A percentile compares a stretch with the other conserved stretches of the same genome.
Conservation (phyloP, 768 basidiomycete genomes). For the Albatrellus ellisii region DNA sequence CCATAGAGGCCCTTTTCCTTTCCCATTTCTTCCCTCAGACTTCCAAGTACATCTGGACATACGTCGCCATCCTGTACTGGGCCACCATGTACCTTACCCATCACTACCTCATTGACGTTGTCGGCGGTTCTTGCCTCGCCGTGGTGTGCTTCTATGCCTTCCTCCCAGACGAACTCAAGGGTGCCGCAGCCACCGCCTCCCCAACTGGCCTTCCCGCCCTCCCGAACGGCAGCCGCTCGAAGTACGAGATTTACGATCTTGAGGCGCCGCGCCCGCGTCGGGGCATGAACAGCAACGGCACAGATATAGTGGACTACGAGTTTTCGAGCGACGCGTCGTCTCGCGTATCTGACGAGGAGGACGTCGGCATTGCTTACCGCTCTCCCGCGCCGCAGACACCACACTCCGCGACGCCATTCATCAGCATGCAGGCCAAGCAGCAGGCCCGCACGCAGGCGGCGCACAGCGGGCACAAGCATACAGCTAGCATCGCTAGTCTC, state of each 20-base stretch:
- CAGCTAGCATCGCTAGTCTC: slow-evolving; percentile 74
- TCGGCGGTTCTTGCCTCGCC: slow-evolving; percentile 85
- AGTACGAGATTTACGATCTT: slow-evolving; percentile 70
- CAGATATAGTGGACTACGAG: slow-evolving; percentile 41
- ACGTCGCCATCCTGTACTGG: slow-evolving; percentile 87
- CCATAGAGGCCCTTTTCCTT: slow-evolving; percentile 86
- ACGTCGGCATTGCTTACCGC: slow-evolving; percentile 55
- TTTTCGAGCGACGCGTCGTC: slow-evolving; percentile 32
- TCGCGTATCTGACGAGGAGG: slow-evolving; percentile 47
- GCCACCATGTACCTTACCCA: slow-evolving; percentile 98
- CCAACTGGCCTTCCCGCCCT: slow-evolving; percentile 27
- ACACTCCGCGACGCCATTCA: slow-evolving; percentile 23
- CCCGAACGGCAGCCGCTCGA: slow-evolving; percentile 28
- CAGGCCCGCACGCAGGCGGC: slow-evolving; percentile 13
- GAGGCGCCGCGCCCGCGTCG: slow-evolving; percentile 36
- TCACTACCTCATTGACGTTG: slow-evolving; percentile 98
- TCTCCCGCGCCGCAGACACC: slow-evolving; percentile 34
- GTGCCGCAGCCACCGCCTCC: slow-evolving; percentile 37
- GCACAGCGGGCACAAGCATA: slow-evolving; percentile 52
- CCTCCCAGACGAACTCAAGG: slow-evolving; percentile 70
- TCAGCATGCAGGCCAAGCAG: slow-evolving; percentile 12
- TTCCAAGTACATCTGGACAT: slow-evolving; percentile 61
- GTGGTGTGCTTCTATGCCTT: slow-evolving; percentile 78
- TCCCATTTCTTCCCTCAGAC: slow-evolving; percentile 87
- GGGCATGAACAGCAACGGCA: slow-evolving; percentile 20